Conservation (phyloP, 352 stramenopile species). For the Phytophthora tubulina region DNA sequence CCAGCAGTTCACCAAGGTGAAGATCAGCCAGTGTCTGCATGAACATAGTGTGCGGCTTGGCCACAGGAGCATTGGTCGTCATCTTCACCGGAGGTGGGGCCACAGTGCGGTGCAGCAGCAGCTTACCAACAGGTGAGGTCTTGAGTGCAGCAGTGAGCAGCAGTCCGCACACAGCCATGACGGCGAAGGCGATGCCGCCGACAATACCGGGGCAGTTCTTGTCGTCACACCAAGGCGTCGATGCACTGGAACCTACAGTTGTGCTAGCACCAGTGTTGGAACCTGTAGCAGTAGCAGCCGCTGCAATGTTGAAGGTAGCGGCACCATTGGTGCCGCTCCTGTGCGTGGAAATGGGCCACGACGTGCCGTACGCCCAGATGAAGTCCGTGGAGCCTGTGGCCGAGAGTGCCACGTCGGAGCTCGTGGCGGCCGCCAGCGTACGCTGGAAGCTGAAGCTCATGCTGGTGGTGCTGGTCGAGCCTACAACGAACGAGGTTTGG, state of each 20-base stretch:
- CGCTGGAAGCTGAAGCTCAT: constrained; percentile 84
- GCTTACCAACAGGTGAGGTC: constrained; percentile 42
- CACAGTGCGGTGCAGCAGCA: constrained; percentile 67
- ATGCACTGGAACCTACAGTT: constrained; percentile 34
- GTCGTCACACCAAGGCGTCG: constrained; percentile 52
- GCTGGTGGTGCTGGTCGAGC: constrained; percentile 42
- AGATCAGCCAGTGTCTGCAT: constrained; percentile 69
- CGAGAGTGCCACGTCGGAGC: constrained; percentile 61
- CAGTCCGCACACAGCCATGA: constrained; percentile 67
- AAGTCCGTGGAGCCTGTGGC: constrained; percentile 47
- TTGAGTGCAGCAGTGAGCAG: constrained; percentile 56
- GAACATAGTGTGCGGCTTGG: constrained; percentile 55
- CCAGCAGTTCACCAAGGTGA: constrained; percentile 64
- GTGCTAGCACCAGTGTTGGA: constrained; percentile 28
- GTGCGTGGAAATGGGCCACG: constrained; percentile 71
- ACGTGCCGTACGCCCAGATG: constrained; percentile 80
- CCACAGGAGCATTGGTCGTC: constrained; percentile 57
- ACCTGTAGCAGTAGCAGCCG: constrained; percentile 23
- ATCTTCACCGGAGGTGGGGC: constrained; percentile 55
- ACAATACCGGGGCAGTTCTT: constrained; percentile 78
- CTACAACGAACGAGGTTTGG: constrained; percentile 53
- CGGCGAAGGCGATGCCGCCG: constrained; percentile 56
- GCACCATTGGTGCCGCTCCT: constrained; percentile 56
- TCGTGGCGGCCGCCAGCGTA: constrained; percentile 54
- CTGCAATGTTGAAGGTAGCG: constrained; percentile 62